phyloP scores from a whole-genome alignment of 2,329 filamentous ascomycete species.

The Tolypocladium paradoxum region DNA sequence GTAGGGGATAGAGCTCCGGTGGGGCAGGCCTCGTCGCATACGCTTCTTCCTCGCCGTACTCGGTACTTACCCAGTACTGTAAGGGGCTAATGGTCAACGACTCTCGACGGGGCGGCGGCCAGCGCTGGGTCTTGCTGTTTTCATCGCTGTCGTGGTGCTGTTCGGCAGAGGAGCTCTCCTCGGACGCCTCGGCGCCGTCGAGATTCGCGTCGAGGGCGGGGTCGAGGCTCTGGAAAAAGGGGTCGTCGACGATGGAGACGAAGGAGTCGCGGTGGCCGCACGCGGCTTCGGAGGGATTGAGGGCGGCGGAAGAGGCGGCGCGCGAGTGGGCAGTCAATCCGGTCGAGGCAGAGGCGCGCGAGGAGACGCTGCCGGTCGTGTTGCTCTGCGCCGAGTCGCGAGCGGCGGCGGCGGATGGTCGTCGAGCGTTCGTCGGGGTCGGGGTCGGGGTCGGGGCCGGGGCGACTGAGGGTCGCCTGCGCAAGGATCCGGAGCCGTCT shows the following conservation, averaged over 20 bases:
- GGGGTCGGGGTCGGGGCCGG: neutral
- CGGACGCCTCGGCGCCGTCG: slow-evolving; percentile 11
- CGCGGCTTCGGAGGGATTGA: slow-evolving; percentile 12
- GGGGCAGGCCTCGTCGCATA: neutral
- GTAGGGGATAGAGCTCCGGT: neutral
- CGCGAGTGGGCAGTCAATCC: slow-evolving; percentile 3
- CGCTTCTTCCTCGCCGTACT: neutral
- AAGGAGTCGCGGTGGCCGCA: slow-evolving; percentile 34
- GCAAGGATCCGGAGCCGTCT: slow-evolving; percentile 6
- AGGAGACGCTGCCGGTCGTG: slow-evolving; percentile 9
- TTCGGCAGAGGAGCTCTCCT: slow-evolving; percentile 14
- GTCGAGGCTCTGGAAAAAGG: slow-evolving; percentile 40
- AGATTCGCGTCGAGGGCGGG: slow-evolving; percentile 14
- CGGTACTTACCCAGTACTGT: slow-evolving; percentile 23
- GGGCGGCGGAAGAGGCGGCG: slow-evolving; percentile 7
- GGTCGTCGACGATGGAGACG: slow-evolving; percentile 43
- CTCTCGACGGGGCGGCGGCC: slow-evolving; percentile 37
- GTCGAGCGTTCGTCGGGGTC: neutral
- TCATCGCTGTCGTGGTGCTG: slow-evolving; percentile 26
- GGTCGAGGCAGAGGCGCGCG: slow-evolving; percentile 5
- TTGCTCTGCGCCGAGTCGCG: slow-evolving; percentile 13
- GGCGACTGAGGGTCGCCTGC: slow-evolving; percentile 5
- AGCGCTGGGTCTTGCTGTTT: slow-evolving; percentile 23
- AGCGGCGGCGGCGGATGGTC: slow-evolving; percentile 9
- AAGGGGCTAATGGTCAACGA: slow-evolving; percentile 31